These are phyloP conservation scores for Trematosphaeria pertusa DNA, from an alignment of 2,329 filamentous ascomycete species.

Conservation along the genomic window DNA sequence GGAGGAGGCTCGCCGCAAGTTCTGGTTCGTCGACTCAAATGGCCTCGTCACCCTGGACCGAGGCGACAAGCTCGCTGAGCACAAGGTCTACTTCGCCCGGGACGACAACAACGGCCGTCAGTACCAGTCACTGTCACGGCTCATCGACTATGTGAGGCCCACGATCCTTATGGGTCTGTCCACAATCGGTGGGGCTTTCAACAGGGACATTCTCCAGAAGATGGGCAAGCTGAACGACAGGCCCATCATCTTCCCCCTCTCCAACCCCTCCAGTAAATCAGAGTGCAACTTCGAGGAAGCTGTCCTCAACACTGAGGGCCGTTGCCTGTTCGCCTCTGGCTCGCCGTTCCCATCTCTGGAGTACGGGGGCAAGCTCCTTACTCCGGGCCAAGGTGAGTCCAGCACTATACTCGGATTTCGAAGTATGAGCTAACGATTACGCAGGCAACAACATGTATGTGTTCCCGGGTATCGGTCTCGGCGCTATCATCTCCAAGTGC, in stretches of 20 bases:
- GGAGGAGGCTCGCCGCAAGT: slow-evolving; percentile 85
- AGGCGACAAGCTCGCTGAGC: slow-evolving; percentile 90
- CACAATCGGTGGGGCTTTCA: slow-evolving; percentile 94
- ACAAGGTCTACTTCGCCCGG: slow-evolving; percentile 75
- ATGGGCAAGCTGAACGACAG: slow-evolving; percentile 69
- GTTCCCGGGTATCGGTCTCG: slow-evolving; percentile 94
- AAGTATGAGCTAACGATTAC: too few species aligned
- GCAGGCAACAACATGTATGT: slow-evolving; percentile 93
- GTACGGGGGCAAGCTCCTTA: slow-evolving; percentile 53
- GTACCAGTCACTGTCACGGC: slow-evolving; percentile 81
- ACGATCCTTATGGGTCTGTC: slow-evolving; percentile 94
- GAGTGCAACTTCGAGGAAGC: slow-evolving; percentile 98
- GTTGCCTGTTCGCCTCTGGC: slow-evolving; percentile 91
- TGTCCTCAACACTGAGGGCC: slow-evolving; percentile 87
- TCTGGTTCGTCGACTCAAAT: slow-evolving; percentile 97
- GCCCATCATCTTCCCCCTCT: slow-evolving; percentile 85
- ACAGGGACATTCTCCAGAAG: slow-evolving; percentile 76
- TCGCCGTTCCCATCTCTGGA: slow-evolving; percentile 82
- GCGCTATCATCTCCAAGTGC: slow-evolving; percentile 89
- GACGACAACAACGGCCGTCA: slow-evolving; percentile 70
- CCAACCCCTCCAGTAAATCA: slow-evolving; percentile 94
- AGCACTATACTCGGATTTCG: too few species aligned
- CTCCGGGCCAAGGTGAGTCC: slow-evolving; percentile 60
- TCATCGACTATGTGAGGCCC: slow-evolving; percentile 93
- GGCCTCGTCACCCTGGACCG: slow-evolving; percentile 93